Base-by-base conservation (phyloP, 768 basidiomycete species). In the Cystobasidium ongulense region DNA sequence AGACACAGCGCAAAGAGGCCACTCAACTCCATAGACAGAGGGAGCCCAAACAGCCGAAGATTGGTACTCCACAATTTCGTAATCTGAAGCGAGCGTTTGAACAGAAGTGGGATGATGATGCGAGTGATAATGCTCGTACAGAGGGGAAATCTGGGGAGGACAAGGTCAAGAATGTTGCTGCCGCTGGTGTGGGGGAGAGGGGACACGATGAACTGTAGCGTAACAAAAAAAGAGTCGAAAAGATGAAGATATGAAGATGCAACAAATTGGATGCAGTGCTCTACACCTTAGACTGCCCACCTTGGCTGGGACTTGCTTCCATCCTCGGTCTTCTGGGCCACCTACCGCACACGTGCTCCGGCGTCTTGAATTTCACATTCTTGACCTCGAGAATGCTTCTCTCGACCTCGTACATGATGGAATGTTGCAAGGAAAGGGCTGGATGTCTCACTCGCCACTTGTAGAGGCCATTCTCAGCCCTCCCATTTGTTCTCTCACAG, bases 81-180 rank as follows among this genome's bases (percentile, higher is more conserved):
- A 35, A 57, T 17, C 7, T 71, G 27, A 71, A 71, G 53, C 8
- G 54, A 43, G 68, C 68, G 13, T 71, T 71, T 39, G 68, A 35
- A 33, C 31, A 33, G 39, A 67, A 67, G 27, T 67, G 65, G 65
- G 65, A 67, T 29, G 65, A 67, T 53, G 39, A 53, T 3, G 21
- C 7, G 3, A 35, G 27, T 1, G 15, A 53, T 15, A 27, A 53
- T 27, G 57, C 57, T 10, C 57, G 4, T 61, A 2, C 13, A 7
- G 15, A 61, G 46, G 46, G 21, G 63, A 46, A 64, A 7, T 25
- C 35, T 11, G n/a, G 36, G 29, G 63, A 64, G 11, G 31, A 64
- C 3, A 38, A 64, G 63, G 63, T 31, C 31, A 64, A 27, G 63
- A 64, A 36, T 27, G 38, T 39, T 36, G 63, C 5, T 29, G 57